Evolutionary conservation across 768 basidiomycete genomes (phyloP).

Genomic region (Serendipita vermifera): DNA sequence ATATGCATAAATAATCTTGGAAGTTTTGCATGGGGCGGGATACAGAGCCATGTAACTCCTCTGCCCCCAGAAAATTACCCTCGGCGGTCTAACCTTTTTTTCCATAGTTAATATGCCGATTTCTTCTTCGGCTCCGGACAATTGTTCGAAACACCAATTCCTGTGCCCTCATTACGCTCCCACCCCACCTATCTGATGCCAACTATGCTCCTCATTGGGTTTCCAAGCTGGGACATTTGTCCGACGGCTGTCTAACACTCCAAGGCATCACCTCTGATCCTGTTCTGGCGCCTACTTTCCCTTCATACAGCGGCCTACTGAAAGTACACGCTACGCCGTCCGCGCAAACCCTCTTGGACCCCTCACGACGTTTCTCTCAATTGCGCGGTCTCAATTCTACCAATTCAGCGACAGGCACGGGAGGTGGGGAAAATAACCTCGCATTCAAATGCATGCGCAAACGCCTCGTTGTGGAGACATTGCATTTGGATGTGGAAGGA

Average conservation of each 20-base stretch:
- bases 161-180: slow-evolving; percentile 56
- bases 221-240: slow-evolving; percentile 64
- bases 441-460: slow-evolving; percentile 88
- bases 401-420: slow-evolving; percentile 33
- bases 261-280: slow-evolving; percentile 73
- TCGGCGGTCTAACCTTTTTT: no score
- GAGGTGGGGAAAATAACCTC: slow-evolving; percentile 89
- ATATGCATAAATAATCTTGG: slow-evolving; percentile 36
- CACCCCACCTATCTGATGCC: slow-evolving; percentile 48
- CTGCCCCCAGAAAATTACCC: no score
- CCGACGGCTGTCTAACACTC: slow-evolving; percentile 62
- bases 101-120: no score
- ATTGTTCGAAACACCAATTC: slow-evolving; percentile 39
- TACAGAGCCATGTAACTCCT: background rate
- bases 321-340: slow-evolving; percentile 65
- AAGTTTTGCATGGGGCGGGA: background rate
- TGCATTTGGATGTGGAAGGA: slow-evolving; percentile 81
- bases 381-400: slow-evolving; percentile 56
- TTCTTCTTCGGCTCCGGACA: slow-evolving; percentile 54
- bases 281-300: slow-evolving; percentile 58
- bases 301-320: slow-evolving; percentile 76
- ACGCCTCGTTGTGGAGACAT: slow-evolving; percentile 76
- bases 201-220: slow-evolving; percentile 56
- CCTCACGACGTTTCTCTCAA: slow-evolving; percentile 70
- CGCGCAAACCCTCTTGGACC: slow-evolving; percentile 56